phyloP scores from a whole-genome alignment of 768 basidiomycete genomes.

The Saitozyma podzolica region DNA sequence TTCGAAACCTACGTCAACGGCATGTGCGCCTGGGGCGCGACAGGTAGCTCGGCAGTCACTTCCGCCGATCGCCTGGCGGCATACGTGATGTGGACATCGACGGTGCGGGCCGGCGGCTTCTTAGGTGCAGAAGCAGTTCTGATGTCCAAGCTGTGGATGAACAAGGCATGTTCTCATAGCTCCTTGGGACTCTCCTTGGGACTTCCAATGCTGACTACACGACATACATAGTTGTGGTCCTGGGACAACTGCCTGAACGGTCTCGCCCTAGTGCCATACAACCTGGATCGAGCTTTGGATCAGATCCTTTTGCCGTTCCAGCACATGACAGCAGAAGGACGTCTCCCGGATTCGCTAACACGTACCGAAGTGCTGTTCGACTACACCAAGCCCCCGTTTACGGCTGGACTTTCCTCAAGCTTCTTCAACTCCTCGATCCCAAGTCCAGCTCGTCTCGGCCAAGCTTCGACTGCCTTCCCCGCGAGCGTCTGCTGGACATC shows the following conservation, averaged over 20 bases:
- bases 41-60: background rate
- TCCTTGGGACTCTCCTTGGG: no score
- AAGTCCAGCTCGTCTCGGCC: background rate
- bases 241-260: conserved; percentile 8
- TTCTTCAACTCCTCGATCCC: background rate
- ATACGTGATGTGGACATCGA: conserved; percentile 8
- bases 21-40: background rate
- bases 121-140: background rate
- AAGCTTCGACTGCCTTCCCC: background rate
- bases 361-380: background rate
- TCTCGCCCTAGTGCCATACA: background rate
- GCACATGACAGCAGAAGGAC: background rate
- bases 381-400: conserved; percentile 5
- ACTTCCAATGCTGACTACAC: background rate
- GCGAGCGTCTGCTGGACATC: background rate
- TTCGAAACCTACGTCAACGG: background rate
- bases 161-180: background rate
- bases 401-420: conserved; percentile 5
- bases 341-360: background rate
- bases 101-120: background rate
- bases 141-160: conserved; percentile 8
- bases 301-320: background rate
- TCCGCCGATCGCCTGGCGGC: background rate
- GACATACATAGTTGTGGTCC: background rate
- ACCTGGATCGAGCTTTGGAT: background rate